Conservation (phyloP, 2,329 filamentous ascomycete species). For the Fusarium illudens region DNA sequence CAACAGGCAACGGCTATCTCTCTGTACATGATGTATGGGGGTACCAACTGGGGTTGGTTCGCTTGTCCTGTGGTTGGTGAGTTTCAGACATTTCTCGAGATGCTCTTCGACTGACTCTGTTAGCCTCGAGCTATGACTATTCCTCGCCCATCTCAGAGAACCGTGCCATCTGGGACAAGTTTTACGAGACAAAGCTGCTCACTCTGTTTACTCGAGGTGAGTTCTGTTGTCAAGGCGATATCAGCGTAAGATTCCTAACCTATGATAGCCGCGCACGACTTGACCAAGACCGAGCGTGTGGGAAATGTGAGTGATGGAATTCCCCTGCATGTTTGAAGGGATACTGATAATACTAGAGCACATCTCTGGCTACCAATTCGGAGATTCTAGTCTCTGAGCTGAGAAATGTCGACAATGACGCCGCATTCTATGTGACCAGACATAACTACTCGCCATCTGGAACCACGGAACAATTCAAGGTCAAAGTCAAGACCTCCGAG, state of each 20-base stretch:
- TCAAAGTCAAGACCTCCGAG: constrained; percentile 64
- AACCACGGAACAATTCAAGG: constrained; percentile 61
- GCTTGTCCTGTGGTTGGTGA: constrained; percentile 61
- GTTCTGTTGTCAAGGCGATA: not conserved
- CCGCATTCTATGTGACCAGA: constrained; percentile 66
- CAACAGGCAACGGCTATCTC: constrained; percentile 67
- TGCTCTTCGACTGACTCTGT: not conserved
- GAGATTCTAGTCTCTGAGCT: constrained; percentile 64
- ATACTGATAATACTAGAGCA: constrained; percentile 6
- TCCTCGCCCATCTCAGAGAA: constrained; percentile 68
- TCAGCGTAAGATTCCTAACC: not conserved
- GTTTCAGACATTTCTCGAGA: not conserved
- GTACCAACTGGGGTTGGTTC: constrained; percentile 70
- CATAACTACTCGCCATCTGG: constrained; percentile 62
- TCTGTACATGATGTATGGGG: constrained; percentile 72
- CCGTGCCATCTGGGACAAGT: constrained; percentile 65
- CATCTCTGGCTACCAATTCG: constrained; percentile 53
- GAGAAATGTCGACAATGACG: constrained; percentile 64
- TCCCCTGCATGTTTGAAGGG: constrained; percentile 57
- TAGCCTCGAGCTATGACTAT: constrained; percentile 69
- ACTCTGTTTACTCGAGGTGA: constrained; percentile 62
- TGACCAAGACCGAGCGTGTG: constrained; percentile 62
- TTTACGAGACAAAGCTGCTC: constrained; percentile 69
- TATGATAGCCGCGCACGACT: constrained; percentile 57
- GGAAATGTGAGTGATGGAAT: constrained; percentile 40